These are phyloP conservation scores for Suaeda aralocaspica DNA, from an alignment of 148 eudicot genomes.

Conservation along the genomic window DNA sequence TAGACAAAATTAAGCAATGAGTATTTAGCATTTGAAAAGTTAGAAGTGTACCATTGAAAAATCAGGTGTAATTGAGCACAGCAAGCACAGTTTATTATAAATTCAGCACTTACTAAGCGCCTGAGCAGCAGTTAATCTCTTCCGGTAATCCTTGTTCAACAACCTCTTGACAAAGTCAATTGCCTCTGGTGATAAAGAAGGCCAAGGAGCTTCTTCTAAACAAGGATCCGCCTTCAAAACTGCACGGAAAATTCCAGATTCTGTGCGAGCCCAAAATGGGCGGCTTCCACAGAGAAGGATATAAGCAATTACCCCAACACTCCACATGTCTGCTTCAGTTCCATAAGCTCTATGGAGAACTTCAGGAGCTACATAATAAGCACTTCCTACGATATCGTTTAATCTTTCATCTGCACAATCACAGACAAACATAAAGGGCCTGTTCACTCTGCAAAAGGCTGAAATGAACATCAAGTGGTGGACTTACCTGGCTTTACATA, in stretches of 20 bases:
- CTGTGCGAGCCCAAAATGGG: conserved; percentile 94
- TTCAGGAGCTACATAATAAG: conserved; percentile 96
- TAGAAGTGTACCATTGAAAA: not conserved
- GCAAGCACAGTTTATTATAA: not conserved
- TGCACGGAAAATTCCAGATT: conserved; percentile 88
- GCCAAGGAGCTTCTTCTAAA: conserved; percentile 96
- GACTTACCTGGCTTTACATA: conserved; percentile 90
- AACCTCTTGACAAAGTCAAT: conserved; percentile 84
- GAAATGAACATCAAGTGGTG: conserved; percentile 8
- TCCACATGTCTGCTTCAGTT: conserved; percentile 99
- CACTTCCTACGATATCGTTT: conserved; percentile 97
- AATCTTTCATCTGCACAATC: conserved; percentile 75
- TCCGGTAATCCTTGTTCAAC: conserved; percentile 87
- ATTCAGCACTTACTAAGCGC: conserved; percentile 77
- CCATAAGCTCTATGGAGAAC: conserved; percentile 95
- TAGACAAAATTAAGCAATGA: conserved; percentile 21
- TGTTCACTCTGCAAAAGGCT: not conserved
- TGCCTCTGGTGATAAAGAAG: conserved; percentile 77
- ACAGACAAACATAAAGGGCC: conserved; percentile 21
- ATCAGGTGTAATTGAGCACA: not conserved
- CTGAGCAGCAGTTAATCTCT: conserved; percentile 88
- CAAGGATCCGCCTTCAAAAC: conserved; percentile 88
- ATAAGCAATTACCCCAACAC: conserved; percentile 96
- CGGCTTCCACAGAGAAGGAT: conserved; percentile 95
- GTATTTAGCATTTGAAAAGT: not conserved